These are phyloP conservation scores for Candida loeiensis DNA, from an alignment of 805 yeast species.

Conservation along the genomic window DNA sequence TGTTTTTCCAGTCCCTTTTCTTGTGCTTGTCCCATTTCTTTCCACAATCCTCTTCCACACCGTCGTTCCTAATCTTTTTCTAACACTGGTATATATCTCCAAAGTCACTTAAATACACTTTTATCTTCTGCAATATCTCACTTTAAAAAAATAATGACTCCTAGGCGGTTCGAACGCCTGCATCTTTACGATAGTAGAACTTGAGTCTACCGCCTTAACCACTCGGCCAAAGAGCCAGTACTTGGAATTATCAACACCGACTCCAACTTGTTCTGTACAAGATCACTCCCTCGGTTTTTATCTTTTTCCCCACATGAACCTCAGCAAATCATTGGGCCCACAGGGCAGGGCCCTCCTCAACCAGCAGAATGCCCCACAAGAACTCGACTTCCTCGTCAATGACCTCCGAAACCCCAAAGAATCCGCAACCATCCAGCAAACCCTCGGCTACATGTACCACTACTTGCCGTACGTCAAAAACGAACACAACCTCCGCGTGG, in stretches of 20 bases:
- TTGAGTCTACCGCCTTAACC: conserved; percentile 3
- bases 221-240: conserved; percentile 2
- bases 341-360: conserved; percentile 6
- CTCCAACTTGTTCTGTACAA: not conserved
- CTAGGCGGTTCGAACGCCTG: conserved; percentile 4
- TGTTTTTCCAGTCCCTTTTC: too few relatives aligned
- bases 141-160: conserved; percentile 1
- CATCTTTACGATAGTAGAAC: conserved; percentile 3
- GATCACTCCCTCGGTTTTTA: conserved; percentile 4
- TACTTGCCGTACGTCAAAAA: conserved; percentile 50
- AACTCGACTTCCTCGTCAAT: conserved; percentile 45
- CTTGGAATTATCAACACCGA: not conserved
- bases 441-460: conserved; percentile 47
- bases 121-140: too few relatives aligned
- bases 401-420: conserved; percentile 41
- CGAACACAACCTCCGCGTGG: conserved; percentile 42
- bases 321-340: conserved; percentile 6
- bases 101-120: too few relatives aligned
- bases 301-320: conserved; percentile 2
- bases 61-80: too few relatives aligned
- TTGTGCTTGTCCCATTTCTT: too few relatives aligned
- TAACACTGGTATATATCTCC: too few relatives aligned
- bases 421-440: conserved; percentile 26
- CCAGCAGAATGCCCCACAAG: conserved; percentile 28
- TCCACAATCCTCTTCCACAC: too few relatives aligned